Base-by-base conservation (phyloP, 1,284 basidiomycete genomes). In the Wallemia hederae region DNA sequence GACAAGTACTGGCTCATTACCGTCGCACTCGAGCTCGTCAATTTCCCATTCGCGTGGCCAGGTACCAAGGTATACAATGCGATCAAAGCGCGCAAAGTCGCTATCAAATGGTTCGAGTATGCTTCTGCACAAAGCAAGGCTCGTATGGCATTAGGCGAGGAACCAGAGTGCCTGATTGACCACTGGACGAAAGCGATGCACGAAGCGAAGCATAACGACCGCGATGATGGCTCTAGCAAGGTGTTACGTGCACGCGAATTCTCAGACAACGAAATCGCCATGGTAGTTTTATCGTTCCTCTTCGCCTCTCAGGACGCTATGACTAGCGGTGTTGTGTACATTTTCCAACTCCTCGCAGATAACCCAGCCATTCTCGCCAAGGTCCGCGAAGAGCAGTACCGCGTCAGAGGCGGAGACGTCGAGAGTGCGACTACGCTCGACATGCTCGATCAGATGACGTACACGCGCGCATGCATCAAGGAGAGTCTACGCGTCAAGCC, bases 251-350 rank as follows among this genome's bases (percentile, higher is more conserved):
- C 39, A n/a, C 78, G 78, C 65, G 88, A 97, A 66, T 97, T 92
- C 73, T 85, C 80, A 63, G 84, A 97, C 71, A 78, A 80, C 66
- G 92, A 98, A 73, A 98, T 98, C 78, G 90, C 82, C 28, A 87
- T 96, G 82, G 90, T 94, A 65, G 73, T 94, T 49, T 81, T 98
- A 67, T 89, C 85, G 24, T 98, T 98, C 82, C 75, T 98, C 62
- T 98, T 98, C 67, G 92, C 94, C 9, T 88, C 84, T 26, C 92
- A 98, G 74, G 92, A 98, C 70, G 92, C 92, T 63, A 97, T 98
- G 92, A 87, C 85, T 69, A 85, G 82, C 63, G 87, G 87, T 60
- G 74, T 91, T 65, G 87, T 91, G 67, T 97, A 88, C 71, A 82
- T 82, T 56, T 92, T 98, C 80, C 94, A 98, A 74, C 86, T 92